Base-by-base conservation (phyloP, 129 eudicot genomes). In the Pittosporum tobira region DNA sequence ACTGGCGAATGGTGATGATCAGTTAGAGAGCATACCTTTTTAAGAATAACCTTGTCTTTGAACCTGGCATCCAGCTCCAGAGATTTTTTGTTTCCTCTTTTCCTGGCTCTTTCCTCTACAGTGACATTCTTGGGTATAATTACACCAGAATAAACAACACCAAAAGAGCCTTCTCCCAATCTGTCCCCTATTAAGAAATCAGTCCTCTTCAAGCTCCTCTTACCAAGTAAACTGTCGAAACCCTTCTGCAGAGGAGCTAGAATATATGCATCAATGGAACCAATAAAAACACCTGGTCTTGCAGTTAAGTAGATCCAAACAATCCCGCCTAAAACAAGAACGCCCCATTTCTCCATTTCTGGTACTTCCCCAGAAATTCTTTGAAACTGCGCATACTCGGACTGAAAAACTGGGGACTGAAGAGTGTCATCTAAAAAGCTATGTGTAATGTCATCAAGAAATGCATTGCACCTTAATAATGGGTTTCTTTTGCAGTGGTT, bases 151-250 rank as follows among this genome's bases (percentile, higher is more conserved):
- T 86, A 91, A 56, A 91, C 98, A 57, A 86, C 73, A 20, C 98
- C 98, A 72, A 91, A 91, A 1, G 98, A 91, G 29, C 98, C 98
- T 62, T 91, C 98, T 18, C 98, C 98, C 37, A 91, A 13, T 52
- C 74, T 80, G 38, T 86, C 89, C 36, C 87, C 88, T 34, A 91
- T 71, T 71, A 86, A 75, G 51, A 91, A 86, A 78, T 83, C 82
- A 28, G 67, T 37, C 74, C 74, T 74, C 30, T 76, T 86, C 30
- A 86, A 71, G 30, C 67, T 87, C 53, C 98, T 80, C 73, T 75
- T 82, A 24, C 88, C 83, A 21, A 66, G 56, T 70, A 91, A 60
- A 37, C 71, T 77, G 64, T 86, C 96, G 24, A 86, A 45, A 23
- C 74, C 90, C 73, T 68, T 61, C 71, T 91, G 98, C 67, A 75